Percentiles rank a stretch among this genome's conserved stretches.
Evolutionary conservation across 805 yeast genomes (phyloP).

Genomic region (Yamadazyma insecticola): DNA sequence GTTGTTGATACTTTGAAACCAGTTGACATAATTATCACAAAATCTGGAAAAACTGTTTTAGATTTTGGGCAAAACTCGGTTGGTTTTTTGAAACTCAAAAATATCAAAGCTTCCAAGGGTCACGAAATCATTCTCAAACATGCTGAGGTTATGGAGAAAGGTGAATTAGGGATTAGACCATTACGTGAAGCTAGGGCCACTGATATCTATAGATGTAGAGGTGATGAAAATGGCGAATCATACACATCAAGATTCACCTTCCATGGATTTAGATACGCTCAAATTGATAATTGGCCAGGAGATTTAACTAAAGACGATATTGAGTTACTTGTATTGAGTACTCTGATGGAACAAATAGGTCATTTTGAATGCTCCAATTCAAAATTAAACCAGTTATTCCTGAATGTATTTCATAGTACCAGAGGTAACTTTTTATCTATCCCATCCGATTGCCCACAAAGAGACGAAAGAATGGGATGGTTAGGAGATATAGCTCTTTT

Average conservation of each 20-base stretch:
- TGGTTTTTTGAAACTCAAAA: constrained; percentile 8
- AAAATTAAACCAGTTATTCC: constrained; percentile 11
- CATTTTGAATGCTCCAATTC: constrained; percentile 14
- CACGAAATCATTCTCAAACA: constrained; percentile 12
- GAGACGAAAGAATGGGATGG: constrained; percentile 23
- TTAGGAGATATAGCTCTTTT: constrained; percentile 19
- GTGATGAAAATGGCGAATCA: constrained; percentile 12
- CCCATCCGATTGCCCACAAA: constrained; percentile 22
- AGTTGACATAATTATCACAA: constrained; percentile 9
- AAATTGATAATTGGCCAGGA: constrained; percentile 14
- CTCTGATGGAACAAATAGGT: constrained; percentile 13
- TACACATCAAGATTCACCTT: constrained; percentile 17
- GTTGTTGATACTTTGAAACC: constrained; percentile 12
- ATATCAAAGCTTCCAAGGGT: constrained; percentile 11
- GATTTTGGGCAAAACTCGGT: constrained; percentile 15
- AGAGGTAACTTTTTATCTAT: constrained; percentile 18
- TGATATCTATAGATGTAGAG: constrained; percentile 14
- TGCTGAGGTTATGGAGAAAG: constrained; percentile 20
- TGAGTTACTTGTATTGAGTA: constrained; percentile 13
- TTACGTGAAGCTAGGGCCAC: constrained; percentile 15
- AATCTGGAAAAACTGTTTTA: constrained; percentile 15
- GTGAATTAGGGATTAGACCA: constrained; percentile 18
- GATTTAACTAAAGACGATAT: constrained; percentile 10
- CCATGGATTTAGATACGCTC: constrained; percentile 19
- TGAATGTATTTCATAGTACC: constrained; percentile 15